phyloP scores from a whole-genome alignment of 306 rosid genomes.

The Spatholobus suberectus region DNA sequence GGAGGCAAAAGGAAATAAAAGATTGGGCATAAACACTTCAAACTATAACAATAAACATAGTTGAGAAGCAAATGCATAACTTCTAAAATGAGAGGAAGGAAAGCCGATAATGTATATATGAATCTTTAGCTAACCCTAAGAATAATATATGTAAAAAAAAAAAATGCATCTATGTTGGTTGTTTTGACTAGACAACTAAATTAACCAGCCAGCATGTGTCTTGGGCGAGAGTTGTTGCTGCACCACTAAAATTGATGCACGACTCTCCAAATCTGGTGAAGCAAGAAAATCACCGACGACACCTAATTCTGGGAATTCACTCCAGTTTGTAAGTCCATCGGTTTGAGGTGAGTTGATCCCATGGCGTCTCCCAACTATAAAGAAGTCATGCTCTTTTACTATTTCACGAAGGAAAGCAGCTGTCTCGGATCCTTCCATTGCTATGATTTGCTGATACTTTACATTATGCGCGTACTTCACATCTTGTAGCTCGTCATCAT shows the following conservation, averaged over 20 bases:
- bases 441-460: conserved; percentile 10
- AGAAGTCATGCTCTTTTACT: conserved; percentile 51
- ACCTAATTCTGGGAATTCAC: conserved; percentile 74
- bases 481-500: conserved; percentile 21
- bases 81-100: no score
- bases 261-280: conserved; percentile 50
- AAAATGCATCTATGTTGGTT: neutral
- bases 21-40: no score
- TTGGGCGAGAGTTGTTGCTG: conserved; percentile 39
- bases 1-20: no score
- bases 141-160: no score
- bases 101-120: no score
- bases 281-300: conserved; percentile 71
- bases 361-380: conserved; percentile 67
- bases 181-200: no score
- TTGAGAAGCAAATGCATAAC: no score
- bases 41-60: no score
- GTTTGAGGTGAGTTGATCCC: conserved; percentile 44
- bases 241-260: conserved; percentile 64
- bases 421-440: conserved; percentile 39
- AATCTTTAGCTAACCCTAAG: no score
- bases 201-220: neutral
- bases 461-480: conserved; percentile 22
- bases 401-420: conserved; percentile 39
- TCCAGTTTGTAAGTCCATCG: conserved; percentile 62